Base-by-base conservation (phyloP, 352 stramenopile species). In the Globisporangium cylindrosporum region DNA sequence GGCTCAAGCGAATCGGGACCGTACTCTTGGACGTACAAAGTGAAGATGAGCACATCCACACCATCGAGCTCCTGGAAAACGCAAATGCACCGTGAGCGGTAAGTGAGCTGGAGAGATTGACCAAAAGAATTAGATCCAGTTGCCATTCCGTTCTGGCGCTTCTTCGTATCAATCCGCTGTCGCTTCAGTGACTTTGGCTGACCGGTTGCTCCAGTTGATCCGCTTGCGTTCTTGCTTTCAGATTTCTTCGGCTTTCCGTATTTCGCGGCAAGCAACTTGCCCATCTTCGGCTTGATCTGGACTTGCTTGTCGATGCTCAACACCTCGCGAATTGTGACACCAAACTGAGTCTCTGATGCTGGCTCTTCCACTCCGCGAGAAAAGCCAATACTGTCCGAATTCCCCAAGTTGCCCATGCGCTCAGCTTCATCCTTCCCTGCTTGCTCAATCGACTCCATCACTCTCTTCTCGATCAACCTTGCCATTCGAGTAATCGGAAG, bases 41-140 rank as follows among this genome's bases (percentile, higher is more conserved):
- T 94, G 67, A 97, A 97, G 55, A 97, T 93, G 15, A 95, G 65
- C 6, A 97, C 89, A 73, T 97, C 90, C 4, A 95, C 86, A 22
- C 90, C 88, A 63, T 96, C 87, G 29, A 95, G 76, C 67, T 95
- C 86, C 76, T 97, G 90, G 64, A 97, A 97, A 25, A 97, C 87
- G 43, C 86, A 95, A 66, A 97, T 95, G 60, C 88, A 95, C n/a
- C 87, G 87, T 12, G 89, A 94, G 5, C 87, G 81, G 72, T 96
- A 96, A 62, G 88, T 94, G 38, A 96, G 59, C 62, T 94, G 82
- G 32, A 96, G 70, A 25, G 78, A 82, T 38, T 64, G 46, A 12
- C 27, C 38, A 38, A 77, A 70, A n/a, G 69, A 72, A 25, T 67
- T 59, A 25, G 54, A 64, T 1, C 60, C 65, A 18, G 72, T 29